phyloP scores from a whole-genome alignment of 2,329 filamentous ascomycete genomes.

The Colletotrichum echinochloae region DNA sequence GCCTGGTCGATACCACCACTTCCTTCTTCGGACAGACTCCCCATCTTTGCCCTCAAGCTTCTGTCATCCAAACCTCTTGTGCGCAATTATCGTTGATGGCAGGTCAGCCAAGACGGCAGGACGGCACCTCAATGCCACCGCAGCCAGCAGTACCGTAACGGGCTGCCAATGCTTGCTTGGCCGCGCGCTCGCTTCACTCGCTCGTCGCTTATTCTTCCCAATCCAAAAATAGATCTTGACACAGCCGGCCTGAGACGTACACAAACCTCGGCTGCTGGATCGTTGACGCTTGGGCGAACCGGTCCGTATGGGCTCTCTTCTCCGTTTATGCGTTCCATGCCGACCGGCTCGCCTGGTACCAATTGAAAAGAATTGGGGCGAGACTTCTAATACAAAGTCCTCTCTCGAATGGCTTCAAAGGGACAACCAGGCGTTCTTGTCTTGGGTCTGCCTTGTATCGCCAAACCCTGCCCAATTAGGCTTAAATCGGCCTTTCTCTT shows the following conservation, averaged over 20 bases:
- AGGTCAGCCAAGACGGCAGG: slow-evolving; percentile 18
- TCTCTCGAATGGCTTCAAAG: neutral
- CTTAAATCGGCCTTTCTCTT: slow-evolving; percentile 3
- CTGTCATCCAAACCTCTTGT: slow-evolving; percentile 30
- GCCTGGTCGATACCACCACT: neutral
- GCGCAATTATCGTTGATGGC: neutral
- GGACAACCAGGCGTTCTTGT: slow-evolving; percentile 5
- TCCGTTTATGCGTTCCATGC: slow-evolving; percentile 29
- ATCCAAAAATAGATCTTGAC: slow-evolving; percentile 34
- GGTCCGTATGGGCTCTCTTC: slow-evolving; percentile 10
- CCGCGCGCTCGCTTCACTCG: slow-evolving; percentile 8
- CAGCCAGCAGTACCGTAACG: neutral
- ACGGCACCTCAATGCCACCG: slow-evolving; percentile 13
- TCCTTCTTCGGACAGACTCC: slow-evolving; percentile 26
- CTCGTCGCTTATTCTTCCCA: slow-evolving; percentile 24
- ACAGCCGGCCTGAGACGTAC: slow-evolving; percentile 35
- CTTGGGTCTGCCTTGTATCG: slow-evolving; percentile 8
- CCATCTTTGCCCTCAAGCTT: slow-evolving; percentile 24
- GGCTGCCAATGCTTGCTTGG: neutral
- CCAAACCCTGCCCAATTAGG: slow-evolving; percentile 13
- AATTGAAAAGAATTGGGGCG: slow-evolving; percentile 7
- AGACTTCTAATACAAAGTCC: slow-evolving; percentile 27
- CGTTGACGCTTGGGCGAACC: slow-evolving; percentile 30
- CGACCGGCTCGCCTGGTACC: neutral
- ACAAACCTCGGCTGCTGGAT: slow-evolving; percentile 21